Evolutionary conservation across 306 rosid species (phyloP), one percentile per base, ranked within the genome.

Genomic region (Glycine soja): DNA sequence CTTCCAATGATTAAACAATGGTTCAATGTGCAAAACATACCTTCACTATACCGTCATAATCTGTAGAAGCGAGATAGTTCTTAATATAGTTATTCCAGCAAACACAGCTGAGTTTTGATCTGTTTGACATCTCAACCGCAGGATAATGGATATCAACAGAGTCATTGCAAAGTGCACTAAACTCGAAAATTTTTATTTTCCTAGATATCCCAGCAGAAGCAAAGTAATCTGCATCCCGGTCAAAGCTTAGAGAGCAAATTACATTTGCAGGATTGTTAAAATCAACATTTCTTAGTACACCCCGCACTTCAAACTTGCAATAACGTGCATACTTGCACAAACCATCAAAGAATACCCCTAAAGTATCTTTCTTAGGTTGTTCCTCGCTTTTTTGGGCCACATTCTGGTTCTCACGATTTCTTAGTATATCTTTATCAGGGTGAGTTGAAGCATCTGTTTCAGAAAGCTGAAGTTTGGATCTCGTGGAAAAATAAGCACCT

Each of bases 191-290:
- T 86, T 92, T 90, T 81, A 95, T 90, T 86, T 95, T 95, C 94
- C 91, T 92, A 16, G 97, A 92, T 70, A 95, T 92, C 69, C 97
- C 99, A 30, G 97, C 99, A 78, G 99, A 84, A 68, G 97, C 97
- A 80, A 95, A 91, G 84, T 91, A 95, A 65, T 95, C 99, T 71
- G 84, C 94, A 77, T 92, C 99, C 56, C 97, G 90, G 85, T 95
- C 99, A 81, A 95, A 92, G 88, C 97, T 90, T 82, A 95, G 81
- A 65, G 99, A 95, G 88, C 95, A 95, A 53, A 95, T 89, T 50
- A 90, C 93, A 82, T 91, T 93, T 4, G 97, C 88, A 69, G 89
- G 87, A 78, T 82, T 87, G 80, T 84, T 92, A 78, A 95, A 91
- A 82, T 95, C 99, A 52, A 91, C 87, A 81, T 89, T 90, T 89